Evolutionary conservation across 2,329 filamentous ascomycete species (phyloP).

Genomic region (Paecilomyces dactylethromorphus): DNA sequence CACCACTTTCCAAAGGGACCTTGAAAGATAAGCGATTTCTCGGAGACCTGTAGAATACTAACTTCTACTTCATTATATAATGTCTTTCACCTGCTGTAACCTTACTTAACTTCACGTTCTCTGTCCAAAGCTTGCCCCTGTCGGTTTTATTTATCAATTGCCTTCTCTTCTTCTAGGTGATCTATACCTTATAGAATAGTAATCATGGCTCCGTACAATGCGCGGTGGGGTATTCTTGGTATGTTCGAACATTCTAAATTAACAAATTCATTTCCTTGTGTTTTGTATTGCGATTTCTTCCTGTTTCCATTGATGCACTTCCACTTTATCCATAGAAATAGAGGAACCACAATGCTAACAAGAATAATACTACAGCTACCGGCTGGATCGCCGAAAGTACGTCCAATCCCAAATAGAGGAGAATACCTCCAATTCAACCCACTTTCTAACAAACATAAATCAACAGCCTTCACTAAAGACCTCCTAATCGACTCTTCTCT

Average conservation of each 20-base stretch:
- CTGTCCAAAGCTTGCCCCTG: not conserved
- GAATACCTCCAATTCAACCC: not conserved
- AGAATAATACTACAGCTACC: conserved; percentile 27
- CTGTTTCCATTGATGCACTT: not conserved
- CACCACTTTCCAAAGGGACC: not conserved
- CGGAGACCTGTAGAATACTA: not conserved
- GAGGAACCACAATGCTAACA: not conserved
- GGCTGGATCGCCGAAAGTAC: conserved; percentile 37
- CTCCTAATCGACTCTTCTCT: conserved; percentile 65
- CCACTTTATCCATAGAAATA: not conserved
- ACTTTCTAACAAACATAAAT: not conserved
- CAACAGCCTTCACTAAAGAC: conserved; percentile 62
- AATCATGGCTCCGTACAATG: conserved; percentile 27
- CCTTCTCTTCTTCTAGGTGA: not conserved
- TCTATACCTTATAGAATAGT: not conserved
- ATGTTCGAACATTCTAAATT: conserved; percentile 10
- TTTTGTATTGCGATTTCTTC: not conserved
- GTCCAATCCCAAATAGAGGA: conserved; percentile 1
- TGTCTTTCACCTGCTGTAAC: not conserved
- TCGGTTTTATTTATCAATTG: not conserved
- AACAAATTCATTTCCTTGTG: not conserved
- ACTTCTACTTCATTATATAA: not conserved
- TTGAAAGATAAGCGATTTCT: not conserved
- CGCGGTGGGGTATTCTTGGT: conserved; percentile 41
- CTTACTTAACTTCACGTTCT: not conserved